Evolutionary conservation across 2,329 filamentous ascomycete species (phyloP).

Genomic region (Exophiala calicioides): DNA sequence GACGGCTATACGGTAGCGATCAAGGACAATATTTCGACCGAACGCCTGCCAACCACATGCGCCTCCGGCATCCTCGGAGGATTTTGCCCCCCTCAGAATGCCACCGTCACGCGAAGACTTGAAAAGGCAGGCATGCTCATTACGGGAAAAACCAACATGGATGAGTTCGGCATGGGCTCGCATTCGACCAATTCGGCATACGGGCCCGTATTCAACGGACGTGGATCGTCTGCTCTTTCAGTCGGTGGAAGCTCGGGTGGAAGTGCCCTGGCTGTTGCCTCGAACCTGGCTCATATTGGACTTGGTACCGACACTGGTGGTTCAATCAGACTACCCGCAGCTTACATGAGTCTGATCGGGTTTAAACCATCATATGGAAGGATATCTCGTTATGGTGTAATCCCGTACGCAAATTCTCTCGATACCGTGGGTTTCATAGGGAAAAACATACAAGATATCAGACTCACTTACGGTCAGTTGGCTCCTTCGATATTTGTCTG

Average conservation of each 20-base stretch:
- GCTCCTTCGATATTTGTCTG: neutral
- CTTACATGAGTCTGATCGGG: constrained; percentile 79
- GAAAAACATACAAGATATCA: constrained; percentile 53
- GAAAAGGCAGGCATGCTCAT: constrained; percentile 63
- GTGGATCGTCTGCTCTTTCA: constrained; percentile 58
- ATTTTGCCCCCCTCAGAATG: constrained; percentile 76
- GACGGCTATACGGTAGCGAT: constrained; percentile 54
- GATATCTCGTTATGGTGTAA: constrained; percentile 79
- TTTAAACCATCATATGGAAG: constrained; percentile 93
- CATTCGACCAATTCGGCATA: constrained; percentile 70
- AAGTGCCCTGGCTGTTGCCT: constrained; percentile 76
- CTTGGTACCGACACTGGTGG: constrained; percentile 93
- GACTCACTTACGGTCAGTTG: constrained; percentile 49
- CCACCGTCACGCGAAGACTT: constrained; percentile 74
- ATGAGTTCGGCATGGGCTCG: constrained; percentile 95
- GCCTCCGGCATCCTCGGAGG: constrained; percentile 72
- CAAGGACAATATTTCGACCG: constrained; percentile 76
- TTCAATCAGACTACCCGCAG: constrained; percentile 81
- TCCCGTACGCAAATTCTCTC: constrained; percentile 89
- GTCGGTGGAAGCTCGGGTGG: constrained; percentile 91
- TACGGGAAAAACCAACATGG: constrained; percentile 84
- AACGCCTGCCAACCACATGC: constrained; percentile 72
- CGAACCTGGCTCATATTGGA: constrained; percentile 51
- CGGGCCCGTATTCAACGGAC: constrained; percentile 57
- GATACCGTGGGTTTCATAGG: constrained; percentile 84